These are phyloP conservation scores for Massariosphaeria phaeospora DNA, from an alignment of 495 filamentous ascomycete species.

Conservation along the genomic window DNA sequence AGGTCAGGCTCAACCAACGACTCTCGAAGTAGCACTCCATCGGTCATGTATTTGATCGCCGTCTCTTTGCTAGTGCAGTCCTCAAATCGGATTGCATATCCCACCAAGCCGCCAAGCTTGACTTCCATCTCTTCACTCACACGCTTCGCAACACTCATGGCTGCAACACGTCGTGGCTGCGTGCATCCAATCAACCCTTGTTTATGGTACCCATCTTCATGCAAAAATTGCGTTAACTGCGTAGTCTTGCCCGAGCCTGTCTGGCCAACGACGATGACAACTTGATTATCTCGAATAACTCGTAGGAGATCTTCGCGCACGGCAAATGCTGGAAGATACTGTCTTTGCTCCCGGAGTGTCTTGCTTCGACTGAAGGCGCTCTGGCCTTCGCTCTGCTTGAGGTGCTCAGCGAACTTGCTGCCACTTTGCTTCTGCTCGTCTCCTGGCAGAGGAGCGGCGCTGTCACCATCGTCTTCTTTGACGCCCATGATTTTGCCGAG, in stretches of 20 bases:
- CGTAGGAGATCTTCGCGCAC: slow-evolving; percentile 92
- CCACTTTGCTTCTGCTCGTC: slow-evolving; percentile 61
- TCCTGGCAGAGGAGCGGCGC: slow-evolving; percentile 67
- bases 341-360: slow-evolving; percentile 81
- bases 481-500: slow-evolving; percentile 92
- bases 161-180: slow-evolving; percentile 92
- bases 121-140: slow-evolving; percentile 99
- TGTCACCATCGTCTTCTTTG: slow-evolving; percentile 91
- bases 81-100: slow-evolving; percentile 98
- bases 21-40: slow-evolving; percentile 91
- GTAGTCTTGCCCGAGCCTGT: slow-evolving; percentile 98
- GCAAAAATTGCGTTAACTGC: slow-evolving; percentile 89
- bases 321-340: slow-evolving; percentile 93
- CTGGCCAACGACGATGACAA: slow-evolving; percentile 93
- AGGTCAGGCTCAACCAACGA: slow-evolving; percentile 87
- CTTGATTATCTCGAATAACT: slow-evolving; percentile 94
- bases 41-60: slow-evolving; percentile 98
- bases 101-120: slow-evolving; percentile 80
- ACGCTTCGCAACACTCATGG: slow-evolving; percentile 98
- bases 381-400: slow-evolving; percentile 84
- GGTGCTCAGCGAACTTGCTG: slow-evolving; percentile 83
- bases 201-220: slow-evolving; percentile 85
- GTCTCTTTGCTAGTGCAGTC: slow-evolving; percentile 96
- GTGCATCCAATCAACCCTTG: slow-evolving; percentile 95
- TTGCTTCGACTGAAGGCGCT: slow-evolving; percentile 93